Conservation (phyloP, 345 rosid genomes). For the Pistacia vera region DNA sequence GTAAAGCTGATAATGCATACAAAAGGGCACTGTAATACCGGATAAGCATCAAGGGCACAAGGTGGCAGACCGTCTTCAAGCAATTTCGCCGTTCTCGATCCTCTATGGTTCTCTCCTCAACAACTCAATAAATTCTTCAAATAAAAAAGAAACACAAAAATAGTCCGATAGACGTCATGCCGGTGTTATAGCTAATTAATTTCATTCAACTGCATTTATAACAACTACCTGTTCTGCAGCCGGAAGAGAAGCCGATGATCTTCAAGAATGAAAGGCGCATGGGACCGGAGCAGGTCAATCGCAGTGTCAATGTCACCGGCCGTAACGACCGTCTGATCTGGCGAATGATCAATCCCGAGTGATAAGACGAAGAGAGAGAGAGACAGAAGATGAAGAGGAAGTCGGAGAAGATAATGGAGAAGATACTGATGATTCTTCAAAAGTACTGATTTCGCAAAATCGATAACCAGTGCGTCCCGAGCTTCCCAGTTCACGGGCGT, state of each 20-base stretch:
- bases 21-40: conserved; percentile 40
- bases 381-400: conserved; percentile 48
- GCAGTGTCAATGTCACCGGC: conserved; percentile 74
- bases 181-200: background rate
- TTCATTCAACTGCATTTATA: conserved; percentile 12
- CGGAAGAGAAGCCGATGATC: conserved; percentile 85
- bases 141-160: background rate
- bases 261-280: conserved; percentile 74
- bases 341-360: conserved; percentile 69
- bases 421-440: conserved; percentile 48
- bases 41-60: conserved; percentile 96
- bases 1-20: background rate
- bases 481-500: conserved; percentile 89
- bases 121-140: conserved; percentile 86
- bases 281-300: conserved; percentile 59
- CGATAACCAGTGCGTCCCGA: conserved; percentile 77
- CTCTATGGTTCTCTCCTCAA: conserved; percentile 69
- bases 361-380: conserved; percentile 65
- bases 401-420: conserved; percentile 44
- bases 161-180: background rate
- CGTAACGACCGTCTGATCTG: conserved; percentile 73
- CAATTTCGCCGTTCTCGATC: conserved; percentile 66
- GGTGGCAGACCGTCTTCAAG: conserved; percentile 88
- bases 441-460: conserved; percentile 80
- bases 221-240: conserved; percentile 77